Conservation (phyloP, 2,329 filamentous ascomycete species). For the Phaeophleospora eucalypticola region DNA sequence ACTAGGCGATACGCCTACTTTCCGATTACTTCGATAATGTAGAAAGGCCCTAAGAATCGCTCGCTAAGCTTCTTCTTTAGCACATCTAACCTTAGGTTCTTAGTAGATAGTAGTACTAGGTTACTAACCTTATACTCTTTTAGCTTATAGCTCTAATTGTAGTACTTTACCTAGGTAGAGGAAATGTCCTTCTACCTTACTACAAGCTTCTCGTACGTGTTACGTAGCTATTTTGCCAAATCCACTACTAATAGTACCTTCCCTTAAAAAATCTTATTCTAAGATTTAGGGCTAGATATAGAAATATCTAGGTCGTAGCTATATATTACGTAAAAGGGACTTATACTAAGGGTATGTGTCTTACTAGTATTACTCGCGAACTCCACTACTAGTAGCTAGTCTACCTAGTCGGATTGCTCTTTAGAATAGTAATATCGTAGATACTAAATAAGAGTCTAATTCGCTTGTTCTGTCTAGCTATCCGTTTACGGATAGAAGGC, state of each 20-base stretch:
- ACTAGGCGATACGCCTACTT: not conserved
- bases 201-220: not conserved
- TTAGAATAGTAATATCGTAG: not conserved
- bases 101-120: not conserved
- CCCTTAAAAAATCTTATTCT: not conserved
- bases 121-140: not conserved
- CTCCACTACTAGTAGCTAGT: not conserved
- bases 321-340: conserved; percentile 1
- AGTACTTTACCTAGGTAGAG: not conserved
- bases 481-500: conserved; percentile 8
- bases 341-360: not conserved
- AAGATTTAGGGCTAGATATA: not conserved
- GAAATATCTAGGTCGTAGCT: not conserved
- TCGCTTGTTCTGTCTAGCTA: not conserved
- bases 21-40: not conserved
- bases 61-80: not conserved
- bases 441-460: not conserved
- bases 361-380: conserved; percentile 6
- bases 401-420: conserved; percentile 1
- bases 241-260: not conserved
- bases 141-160: conserved; percentile 1
- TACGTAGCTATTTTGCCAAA: too few species aligned
- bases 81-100: not conserved
- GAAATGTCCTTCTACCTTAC: not conserved
- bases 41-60: not conserved